A percentile compares a stretch with the other conserved stretches of the same genome.
These are phyloP conservation scores for Musa troglodytarum DNA, from an alignment of 176 grass and related monocot genomes.

Conservation along the genomic window DNA sequence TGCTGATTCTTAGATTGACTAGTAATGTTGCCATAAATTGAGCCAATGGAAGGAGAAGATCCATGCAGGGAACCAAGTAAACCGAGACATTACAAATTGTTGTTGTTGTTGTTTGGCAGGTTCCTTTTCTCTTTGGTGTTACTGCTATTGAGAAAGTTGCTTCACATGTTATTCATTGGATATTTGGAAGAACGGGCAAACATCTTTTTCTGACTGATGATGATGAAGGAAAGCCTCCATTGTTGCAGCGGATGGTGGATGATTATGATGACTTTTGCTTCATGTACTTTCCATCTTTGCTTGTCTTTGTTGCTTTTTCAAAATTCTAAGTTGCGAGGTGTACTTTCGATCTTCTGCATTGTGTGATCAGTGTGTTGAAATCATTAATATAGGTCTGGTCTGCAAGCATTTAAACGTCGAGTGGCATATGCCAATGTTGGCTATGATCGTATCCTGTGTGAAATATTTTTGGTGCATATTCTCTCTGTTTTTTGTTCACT, in stretches of 20 bases:
- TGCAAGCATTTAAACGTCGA: constrained; percentile 74
- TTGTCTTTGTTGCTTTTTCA: not conserved
- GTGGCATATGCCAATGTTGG: constrained; percentile 85
- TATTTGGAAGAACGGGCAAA: constrained; percentile 92
- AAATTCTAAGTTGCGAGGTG: constrained; percentile 16
- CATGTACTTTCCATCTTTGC: constrained; percentile 37
- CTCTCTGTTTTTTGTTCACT: not conserved
- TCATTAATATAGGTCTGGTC: constrained; percentile 54
- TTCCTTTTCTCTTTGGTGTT: constrained; percentile 93
- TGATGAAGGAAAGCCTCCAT: constrained; percentile 72
- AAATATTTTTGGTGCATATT: not conserved
- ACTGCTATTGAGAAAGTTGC: constrained; percentile 77
- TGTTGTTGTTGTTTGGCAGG: constrained; percentile 25
- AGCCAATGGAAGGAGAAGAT: too few species aligned
- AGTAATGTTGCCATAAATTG: too few species aligned
- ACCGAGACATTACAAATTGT: not conserved
- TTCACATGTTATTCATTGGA: constrained; percentile 73
- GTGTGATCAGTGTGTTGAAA: constrained; percentile 16
- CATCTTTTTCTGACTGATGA: constrained; percentile 84
- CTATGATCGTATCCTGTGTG: constrained; percentile 72
- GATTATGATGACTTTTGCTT: constrained; percentile 58
- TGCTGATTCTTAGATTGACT: too few species aligned
- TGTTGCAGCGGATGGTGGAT: constrained; percentile 89
- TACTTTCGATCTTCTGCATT: not conserved
- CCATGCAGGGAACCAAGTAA: not conserved